phyloP scores from a whole-genome alignment of 2,329 filamentous ascomycete species.

The Botryotinia calthae region DNA sequence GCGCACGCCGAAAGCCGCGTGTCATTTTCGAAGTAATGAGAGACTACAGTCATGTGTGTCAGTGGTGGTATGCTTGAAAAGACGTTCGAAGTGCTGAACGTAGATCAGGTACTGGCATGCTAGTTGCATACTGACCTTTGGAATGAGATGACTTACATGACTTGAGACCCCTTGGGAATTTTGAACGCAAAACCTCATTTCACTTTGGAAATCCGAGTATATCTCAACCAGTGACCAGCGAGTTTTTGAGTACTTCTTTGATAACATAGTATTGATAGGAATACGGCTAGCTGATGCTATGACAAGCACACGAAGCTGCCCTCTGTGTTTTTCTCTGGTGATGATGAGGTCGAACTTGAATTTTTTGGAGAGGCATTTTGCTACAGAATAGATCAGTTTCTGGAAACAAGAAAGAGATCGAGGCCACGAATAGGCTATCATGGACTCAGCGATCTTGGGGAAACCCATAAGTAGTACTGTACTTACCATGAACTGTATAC shows the following conservation, averaged over 20 bases:
- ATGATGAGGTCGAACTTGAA: not conserved
- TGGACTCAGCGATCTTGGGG: not conserved
- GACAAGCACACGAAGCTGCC: not conserved
- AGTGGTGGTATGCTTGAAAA: slow-evolving; percentile 39
- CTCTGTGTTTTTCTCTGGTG: not conserved
- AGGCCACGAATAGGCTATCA: not conserved
- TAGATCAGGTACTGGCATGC: slow-evolving; percentile 37
- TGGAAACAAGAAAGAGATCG: not conserved
- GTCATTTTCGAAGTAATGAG: not conserved
- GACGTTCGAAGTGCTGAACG: slow-evolving; percentile 50
- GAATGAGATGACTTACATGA: not conserved
- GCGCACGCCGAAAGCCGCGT: not conserved
- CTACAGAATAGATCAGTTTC: not conserved
- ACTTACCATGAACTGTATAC: not conserved
- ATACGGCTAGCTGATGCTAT: not conserved
- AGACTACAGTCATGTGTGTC: not conserved
- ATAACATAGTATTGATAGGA: not conserved
- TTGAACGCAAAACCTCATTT: not conserved
- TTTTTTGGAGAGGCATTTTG: not conserved
- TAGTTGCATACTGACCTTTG: not conserved
- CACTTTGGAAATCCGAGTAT: not conserved
- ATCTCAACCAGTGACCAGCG: not conserved
- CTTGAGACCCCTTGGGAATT: not conserved
- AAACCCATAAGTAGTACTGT: not conserved
- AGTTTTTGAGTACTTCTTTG: not conserved